Base-by-base conservation (phyloP, 352 stramenopile genomes). In the Globisporangium echinulatum region DNA sequence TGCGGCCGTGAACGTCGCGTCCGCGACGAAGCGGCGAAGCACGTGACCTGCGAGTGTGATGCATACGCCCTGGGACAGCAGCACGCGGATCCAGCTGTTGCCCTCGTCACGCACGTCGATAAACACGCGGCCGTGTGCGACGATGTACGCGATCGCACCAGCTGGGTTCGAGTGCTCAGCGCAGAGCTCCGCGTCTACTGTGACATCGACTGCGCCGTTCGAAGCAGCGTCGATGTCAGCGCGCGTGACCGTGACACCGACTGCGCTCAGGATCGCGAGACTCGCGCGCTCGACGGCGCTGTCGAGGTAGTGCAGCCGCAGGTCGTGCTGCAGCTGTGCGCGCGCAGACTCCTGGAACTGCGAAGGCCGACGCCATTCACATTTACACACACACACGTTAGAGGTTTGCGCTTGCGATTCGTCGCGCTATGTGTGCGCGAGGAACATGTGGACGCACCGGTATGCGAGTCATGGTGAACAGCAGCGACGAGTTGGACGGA, bases 21-120 rank as follows among this genome's bases (percentile, higher is more conserved):
- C 74, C 8, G 52, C 33, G 4, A 79, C 66, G 38, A 92, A 90
- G 53, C 76, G 79, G 11, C 78, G 79, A 37, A 76, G 71, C 8
- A 69, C 66, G 3, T 49, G 15, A 37, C 43, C 33, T 2, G 52
- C 49, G 17, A 92, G 37, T 19, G 61, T 64, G 11, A 79, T 46
- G 4, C 61, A 60, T 52, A 82, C 68, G 52, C 71, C 78, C 6
- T 71, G 62, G 5, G 61, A 51, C n/a, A 92, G 60, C 17, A 66
- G 52, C 51, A 71, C 70, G 47, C 82, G 82, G 56, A 92, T 71
- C 82, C 82, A 92, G 52, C 71, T 79, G 55, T 92, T 74, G 14
- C 74, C 82, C 40, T 74, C 79, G 64, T 92, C 82, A 17, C 82
- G 82, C 44, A 88, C 73, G 68, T 90, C 77, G 55, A 92, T 52